A percentile compares a stretch with the other conserved stretches of the same genome.
phyloP scores from a whole-genome alignment of 768 basidiomycete genomes.

The Russula vinacea region DNA sequence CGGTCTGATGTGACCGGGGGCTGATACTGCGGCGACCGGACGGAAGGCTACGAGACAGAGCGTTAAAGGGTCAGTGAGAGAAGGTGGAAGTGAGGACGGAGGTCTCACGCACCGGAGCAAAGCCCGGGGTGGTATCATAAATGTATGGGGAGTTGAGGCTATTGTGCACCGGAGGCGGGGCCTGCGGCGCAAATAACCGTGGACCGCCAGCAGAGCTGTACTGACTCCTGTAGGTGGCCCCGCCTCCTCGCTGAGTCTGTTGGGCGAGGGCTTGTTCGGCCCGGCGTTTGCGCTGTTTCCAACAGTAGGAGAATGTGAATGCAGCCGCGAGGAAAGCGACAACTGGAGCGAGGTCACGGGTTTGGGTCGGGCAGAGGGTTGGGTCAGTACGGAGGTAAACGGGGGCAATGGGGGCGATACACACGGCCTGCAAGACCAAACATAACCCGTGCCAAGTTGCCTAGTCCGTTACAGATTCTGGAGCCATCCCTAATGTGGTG shows the following conservation, averaged over 20 bases:
- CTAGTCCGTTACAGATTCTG: not conserved
- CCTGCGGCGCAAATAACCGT: not conserved
- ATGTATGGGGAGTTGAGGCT: not conserved
- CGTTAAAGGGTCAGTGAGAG: not conserved
- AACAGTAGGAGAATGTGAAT: not conserved
- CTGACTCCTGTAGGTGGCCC: not conserved
- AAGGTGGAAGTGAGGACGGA: not conserved
- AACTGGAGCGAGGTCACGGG: not conserved
- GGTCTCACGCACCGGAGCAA: slow-evolving; percentile 2
- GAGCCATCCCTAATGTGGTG: not conserved
- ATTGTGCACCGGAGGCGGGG: slow-evolving; percentile 10
- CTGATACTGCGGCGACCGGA: slow-evolving; percentile 14
- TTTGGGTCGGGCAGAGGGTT: not conserved
- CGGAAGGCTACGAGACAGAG: not conserved
- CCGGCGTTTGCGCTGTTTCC: slow-evolving; percentile 1
- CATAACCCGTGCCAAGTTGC: not conserved
- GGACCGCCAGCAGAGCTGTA: not conserved
- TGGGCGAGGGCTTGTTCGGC: slow-evolving; percentile 6
- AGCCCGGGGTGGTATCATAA: slow-evolving; percentile 13
- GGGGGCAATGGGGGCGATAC: not conserved
- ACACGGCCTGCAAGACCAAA: slow-evolving; percentile 5
- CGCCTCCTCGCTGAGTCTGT: not conserved
- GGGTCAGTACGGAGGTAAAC: too few relatives aligned
- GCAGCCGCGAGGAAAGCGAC: not conserved
- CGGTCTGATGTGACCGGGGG: not conserved